Conservation (phyloP, 495 filamentous ascomycete species). For the Trichoderma parareesei region DNA sequence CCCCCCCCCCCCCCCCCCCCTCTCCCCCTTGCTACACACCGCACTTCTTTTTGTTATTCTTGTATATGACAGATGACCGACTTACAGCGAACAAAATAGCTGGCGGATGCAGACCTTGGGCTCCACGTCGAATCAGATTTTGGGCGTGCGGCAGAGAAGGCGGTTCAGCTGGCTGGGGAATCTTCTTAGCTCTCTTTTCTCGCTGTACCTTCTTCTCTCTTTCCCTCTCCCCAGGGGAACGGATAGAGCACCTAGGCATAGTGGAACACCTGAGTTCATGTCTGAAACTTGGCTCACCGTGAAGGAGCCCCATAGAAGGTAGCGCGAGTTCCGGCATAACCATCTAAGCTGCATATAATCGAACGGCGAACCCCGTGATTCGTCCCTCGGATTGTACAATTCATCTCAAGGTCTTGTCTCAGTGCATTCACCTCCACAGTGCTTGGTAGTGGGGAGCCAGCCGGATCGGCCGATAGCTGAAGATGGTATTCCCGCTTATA, state of each 20-base stretch:
- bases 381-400: no score
- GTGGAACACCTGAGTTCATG: no score
- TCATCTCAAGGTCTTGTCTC: not conserved
- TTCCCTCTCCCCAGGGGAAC: no score
- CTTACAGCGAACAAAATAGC: not conserved
- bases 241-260: no score
- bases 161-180: conserved; percentile 2
- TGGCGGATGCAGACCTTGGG: conserved; percentile 7
- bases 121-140: conserved; percentile 10
- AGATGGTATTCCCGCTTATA: not conserved
- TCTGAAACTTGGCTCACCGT: no score
- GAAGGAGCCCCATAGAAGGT: no score
- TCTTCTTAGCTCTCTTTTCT: no score
- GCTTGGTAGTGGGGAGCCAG: not conserved
- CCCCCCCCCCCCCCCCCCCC: no score
- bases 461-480: not conserved
- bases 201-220: no score
- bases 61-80: not conserved
- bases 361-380: no score
- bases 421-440: not conserved
- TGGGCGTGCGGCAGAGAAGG: conserved; percentile 7
- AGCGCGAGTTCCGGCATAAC: no score
- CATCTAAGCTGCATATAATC: no score
- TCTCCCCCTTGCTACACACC: not conserved
- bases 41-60: not conserved